Evolutionary conservation across 2,329 filamentous ascomycete genomes (phyloP).

Genomic region (Zymoseptoria brevis): DNA sequence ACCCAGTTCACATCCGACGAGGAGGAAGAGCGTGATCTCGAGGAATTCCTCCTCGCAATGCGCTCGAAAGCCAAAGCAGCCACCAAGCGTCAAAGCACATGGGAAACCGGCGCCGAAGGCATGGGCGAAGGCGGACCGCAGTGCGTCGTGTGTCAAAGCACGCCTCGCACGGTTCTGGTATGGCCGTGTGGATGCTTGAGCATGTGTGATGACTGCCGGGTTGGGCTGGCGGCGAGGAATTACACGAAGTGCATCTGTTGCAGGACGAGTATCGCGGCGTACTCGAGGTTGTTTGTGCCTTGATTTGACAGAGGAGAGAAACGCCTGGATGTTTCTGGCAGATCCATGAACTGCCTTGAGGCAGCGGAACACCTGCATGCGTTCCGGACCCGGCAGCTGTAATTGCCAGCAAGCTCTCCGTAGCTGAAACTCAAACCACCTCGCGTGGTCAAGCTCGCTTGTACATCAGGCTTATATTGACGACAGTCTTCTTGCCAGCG

Average conservation of each 20-base stretch:
- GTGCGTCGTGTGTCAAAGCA: slow-evolving; percentile 87
- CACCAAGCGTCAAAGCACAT: slow-evolving; percentile 34
- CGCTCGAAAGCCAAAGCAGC: slow-evolving; percentile 41
- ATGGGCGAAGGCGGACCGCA: slow-evolving; percentile 69
- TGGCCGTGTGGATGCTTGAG: slow-evolving; percentile 96
- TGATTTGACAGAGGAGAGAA: slow-evolving; percentile 23
- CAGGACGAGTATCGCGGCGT: slow-evolving; percentile 77
- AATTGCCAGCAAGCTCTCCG: not conserved
- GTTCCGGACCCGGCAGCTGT: not conserved
- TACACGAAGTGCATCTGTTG: slow-evolving; percentile 96
- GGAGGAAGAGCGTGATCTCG: slow-evolving; percentile 52
- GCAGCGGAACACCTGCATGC: not conserved
- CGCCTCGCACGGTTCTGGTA: slow-evolving; percentile 79
- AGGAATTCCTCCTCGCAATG: slow-evolving; percentile 50
- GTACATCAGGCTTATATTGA: not conserved
- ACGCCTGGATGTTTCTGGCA: not conserved
- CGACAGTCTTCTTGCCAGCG: not conserved
- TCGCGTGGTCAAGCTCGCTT: not conserved
- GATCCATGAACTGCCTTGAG: not conserved
- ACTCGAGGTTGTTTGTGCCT: slow-evolving; percentile 85
- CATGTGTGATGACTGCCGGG: slow-evolving; percentile 88
- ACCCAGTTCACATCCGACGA: slow-evolving; percentile 33
- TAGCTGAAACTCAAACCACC: not conserved
- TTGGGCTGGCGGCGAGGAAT: slow-evolving; percentile 92
- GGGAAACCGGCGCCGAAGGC: slow-evolving; percentile 64